These are phyloP conservation scores for Hibiscus syriacus DNA, from an alignment of 345 rosid species.

Conservation along the genomic window DNA sequence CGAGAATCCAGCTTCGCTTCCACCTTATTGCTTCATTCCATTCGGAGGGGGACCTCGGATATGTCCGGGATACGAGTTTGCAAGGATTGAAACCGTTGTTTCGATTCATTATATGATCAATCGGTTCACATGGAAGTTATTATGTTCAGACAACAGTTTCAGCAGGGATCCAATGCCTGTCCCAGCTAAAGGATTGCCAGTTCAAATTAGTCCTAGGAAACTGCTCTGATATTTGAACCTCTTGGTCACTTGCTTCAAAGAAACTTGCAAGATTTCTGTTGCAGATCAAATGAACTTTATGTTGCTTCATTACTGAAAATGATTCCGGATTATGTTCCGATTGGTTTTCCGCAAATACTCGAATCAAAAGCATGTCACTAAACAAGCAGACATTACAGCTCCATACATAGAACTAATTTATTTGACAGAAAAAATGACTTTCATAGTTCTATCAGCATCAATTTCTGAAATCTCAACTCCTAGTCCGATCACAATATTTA, in stretches of 20 bases:
- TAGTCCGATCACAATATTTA: conserved; percentile 13
- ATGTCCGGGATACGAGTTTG: too few relatives aligned
- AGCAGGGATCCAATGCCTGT: conserved; percentile 42
- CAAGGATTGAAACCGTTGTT: too few relatives aligned
- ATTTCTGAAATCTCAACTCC: background rate
- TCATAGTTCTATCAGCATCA: background rate
- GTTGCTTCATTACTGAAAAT: background rate
- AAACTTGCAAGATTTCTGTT: background rate
- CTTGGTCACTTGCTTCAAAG: background rate
- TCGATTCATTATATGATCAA: conserved; percentile 39
- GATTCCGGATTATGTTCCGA: background rate
- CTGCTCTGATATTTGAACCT: background rate
- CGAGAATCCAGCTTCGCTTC: conserved; percentile 33
- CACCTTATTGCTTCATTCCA: too few relatives aligned
- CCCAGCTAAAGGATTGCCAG: conserved; percentile 34
- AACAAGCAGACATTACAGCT: background rate
- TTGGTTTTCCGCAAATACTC: background rate
- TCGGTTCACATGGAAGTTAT: conserved; percentile 35
- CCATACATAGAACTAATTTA: background rate
- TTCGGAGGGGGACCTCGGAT: too few relatives aligned
- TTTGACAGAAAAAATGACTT: background rate
- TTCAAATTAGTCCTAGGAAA: conserved; percentile 26
- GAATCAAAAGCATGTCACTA: background rate
- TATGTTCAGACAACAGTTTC: conserved; percentile 26
- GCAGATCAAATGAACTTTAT: conserved; percentile 35